Percentiles rank a stretch among this genome's conserved stretches.
These are phyloP conservation scores for Colletotrichum lindemuthianum DNA, from an alignment of 2,329 filamentous ascomycete species.

Conservation along the genomic window DNA sequence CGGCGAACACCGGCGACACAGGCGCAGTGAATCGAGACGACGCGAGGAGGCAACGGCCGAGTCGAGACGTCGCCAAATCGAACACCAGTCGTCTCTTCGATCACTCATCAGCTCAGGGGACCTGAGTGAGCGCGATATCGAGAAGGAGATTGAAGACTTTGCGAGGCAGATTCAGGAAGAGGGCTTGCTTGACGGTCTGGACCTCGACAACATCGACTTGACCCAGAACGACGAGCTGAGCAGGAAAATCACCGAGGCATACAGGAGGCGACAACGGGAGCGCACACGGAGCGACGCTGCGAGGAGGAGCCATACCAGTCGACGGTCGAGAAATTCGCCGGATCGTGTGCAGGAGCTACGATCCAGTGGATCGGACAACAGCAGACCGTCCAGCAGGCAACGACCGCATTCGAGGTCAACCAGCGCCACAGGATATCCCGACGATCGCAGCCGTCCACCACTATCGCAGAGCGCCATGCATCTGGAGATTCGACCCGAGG, in stretches of 20 bases:
- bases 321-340: conserved; percentile 48
- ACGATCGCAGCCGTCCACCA: conserved; percentile 64
- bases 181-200: conserved; percentile 86
- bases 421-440: conserved; percentile 53
- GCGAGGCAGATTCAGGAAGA: conserved; percentile 89
- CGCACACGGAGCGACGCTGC: conserved; percentile 24
- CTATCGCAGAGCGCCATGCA: conserved; percentile 55
- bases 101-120: conserved; percentile 85
- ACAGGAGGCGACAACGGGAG: conserved; percentile 78
- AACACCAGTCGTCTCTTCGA: conserved; percentile 89
- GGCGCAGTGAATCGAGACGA: conserved; percentile 58
- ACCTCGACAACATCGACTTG: conserved; percentile 86
- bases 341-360: conserved; percentile 32
- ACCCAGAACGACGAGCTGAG: conserved; percentile 90
- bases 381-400: conserved; percentile 39
- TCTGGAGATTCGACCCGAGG: conserved; percentile 61
- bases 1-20: conserved; percentile 47
- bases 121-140: conserved; percentile 79
- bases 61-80: conserved; percentile 68
- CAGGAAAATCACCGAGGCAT: conserved; percentile 89
- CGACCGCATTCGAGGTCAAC: conserved; percentile 58
- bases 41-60: conserved; percentile 49
- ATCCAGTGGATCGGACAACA: conserved; percentile 38
- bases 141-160: conserved; percentile 91
- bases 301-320: conserved; percentile 55